These are phyloP conservation scores for Phaeodactylum tricornutum DNA, from an alignment of 108 stramenopile species.

Conservation along the genomic window DNA sequence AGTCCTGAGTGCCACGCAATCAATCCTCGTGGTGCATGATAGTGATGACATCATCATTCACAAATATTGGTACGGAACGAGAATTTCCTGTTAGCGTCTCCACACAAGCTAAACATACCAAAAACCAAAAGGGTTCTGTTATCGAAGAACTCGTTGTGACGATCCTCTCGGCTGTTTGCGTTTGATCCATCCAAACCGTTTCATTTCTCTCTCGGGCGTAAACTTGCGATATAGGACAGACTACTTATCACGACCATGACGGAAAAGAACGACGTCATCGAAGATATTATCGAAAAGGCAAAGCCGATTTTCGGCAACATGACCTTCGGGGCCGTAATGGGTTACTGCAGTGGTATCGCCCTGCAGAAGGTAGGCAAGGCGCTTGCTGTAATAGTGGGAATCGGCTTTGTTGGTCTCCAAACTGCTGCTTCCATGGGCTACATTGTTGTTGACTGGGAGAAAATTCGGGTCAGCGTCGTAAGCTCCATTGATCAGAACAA, in stretches of 20 bases:
- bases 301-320: slow-evolving; percentile 39
- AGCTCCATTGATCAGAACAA: slow-evolving; percentile 50
- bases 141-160: no score
- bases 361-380: slow-evolving; percentile 72
- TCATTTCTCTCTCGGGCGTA: no score
- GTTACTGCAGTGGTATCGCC: slow-evolving; percentile 82
- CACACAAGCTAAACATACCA: no score
- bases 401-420: slow-evolving; percentile 70
- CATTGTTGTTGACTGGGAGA: slow-evolving; percentile 81
- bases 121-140: no score
- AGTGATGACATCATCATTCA: no score
- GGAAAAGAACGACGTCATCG: slow-evolving; percentile 25
- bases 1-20: no score
- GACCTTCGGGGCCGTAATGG: slow-evolving; percentile 67
- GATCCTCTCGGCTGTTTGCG: no score
- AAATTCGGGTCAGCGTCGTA: slow-evolving; percentile 50
- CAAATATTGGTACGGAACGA: no score
- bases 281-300: slow-evolving; percentile 17
- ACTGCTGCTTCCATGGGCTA: slow-evolving; percentile 54
- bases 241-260: background rate
- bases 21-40: no score
- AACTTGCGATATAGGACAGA: no score
- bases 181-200: no score
- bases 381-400: slow-evolving; percentile 59
- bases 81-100: no score